phyloP scores from a whole-genome alignment of 2,329 filamentous ascomycete genomes.

The Lasiodiplodia theobromae region DNA sequence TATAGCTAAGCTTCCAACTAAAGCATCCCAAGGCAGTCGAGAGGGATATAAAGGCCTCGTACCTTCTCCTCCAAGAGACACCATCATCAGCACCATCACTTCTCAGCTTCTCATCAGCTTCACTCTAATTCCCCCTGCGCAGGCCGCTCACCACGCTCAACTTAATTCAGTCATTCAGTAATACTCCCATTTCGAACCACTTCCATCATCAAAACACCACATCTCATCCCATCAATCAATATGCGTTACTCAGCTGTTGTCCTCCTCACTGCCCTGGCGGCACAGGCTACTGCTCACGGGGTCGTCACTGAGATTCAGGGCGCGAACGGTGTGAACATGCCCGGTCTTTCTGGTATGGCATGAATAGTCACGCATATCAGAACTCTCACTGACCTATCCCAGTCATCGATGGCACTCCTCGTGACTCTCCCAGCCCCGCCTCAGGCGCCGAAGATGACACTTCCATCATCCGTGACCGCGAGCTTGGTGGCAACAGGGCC shows the following conservation, averaged over 20 bases:
- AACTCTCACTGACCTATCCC: constrained; percentile 32
- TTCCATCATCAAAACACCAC: background rate
- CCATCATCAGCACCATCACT: constrained; percentile 14
- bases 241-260: constrained; percentile 59
- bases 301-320: constrained; percentile 64
- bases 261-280: constrained; percentile 53
- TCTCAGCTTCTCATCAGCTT: constrained; percentile 13
- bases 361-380: background rate
- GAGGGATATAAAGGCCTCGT: constrained; percentile 6
- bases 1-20: constrained; percentile 9
- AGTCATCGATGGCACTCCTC: constrained; percentile 71
- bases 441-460: constrained; percentile 74
- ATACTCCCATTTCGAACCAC: background rate
- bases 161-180: constrained; percentile 7
- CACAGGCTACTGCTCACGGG: constrained; percentile 64
- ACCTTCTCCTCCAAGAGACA: background rate
- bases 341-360: constrained; percentile 61
- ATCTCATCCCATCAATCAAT: constrained; percentile 38
- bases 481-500: constrained; percentile 63
- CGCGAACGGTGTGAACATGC: constrained; percentile 69
- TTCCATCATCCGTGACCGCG: constrained; percentile 70
- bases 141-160: constrained; percentile 17
- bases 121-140: constrained; percentile 23
- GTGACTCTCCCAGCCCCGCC: constrained; percentile 67
- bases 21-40: background rate